phyloP scores from a whole-genome alignment of 2,329 filamentous ascomycete species.

The Rhynchosporium agropyri region DNA sequence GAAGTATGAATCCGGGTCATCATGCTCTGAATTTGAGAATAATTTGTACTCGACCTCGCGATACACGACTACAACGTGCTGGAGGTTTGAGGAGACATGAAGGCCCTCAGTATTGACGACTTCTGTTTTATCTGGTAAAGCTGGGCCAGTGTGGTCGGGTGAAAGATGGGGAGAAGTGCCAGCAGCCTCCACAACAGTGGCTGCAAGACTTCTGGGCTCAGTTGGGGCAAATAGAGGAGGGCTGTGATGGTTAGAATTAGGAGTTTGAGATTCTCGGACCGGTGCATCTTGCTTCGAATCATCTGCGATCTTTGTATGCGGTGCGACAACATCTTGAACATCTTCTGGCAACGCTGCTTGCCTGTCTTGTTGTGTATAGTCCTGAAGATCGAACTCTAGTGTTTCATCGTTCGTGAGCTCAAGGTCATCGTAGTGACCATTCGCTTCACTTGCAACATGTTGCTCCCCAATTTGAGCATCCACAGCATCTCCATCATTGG shows the following conservation, averaged over 20 bases:
- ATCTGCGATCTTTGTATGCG: slow-evolving; percentile 5
- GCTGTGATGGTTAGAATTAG: slow-evolving; percentile 13
- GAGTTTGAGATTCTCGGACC: slow-evolving; percentile 14
- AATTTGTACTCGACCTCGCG: slow-evolving; percentile 58
- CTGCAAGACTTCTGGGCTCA: slow-evolving; percentile 24
- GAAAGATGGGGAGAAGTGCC: not conserved
- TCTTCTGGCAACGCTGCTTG: slow-evolving; percentile 1
- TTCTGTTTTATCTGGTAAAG: not conserved
- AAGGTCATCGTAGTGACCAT: not conserved
- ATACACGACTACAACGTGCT: slow-evolving; percentile 57
- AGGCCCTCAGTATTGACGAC: not conserved
- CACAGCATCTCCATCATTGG: slow-evolving; percentile 8
- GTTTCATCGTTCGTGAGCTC: not conserved
- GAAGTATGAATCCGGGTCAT: slow-evolving; percentile 57
- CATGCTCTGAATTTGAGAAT: slow-evolving; percentile 57
- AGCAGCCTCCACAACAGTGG: slow-evolving; percentile 16
- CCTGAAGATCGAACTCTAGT: slow-evolving; percentile 1
- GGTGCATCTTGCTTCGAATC: not conserved
- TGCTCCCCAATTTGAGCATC: not conserved
- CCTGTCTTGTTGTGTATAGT: not conserved
- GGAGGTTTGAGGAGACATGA: slow-evolving; percentile 25
- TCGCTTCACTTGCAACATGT: not conserved
- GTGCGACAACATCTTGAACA: slow-evolving; percentile 3
- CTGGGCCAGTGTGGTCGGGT: not conserved
- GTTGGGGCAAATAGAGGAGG: slow-evolving; percentile 4